Percentiles rank a stretch among this genome's conserved stretches.
phyloP scores from a whole-genome alignment of 257 asterid species.

The Capsicum baccatum region DNA sequence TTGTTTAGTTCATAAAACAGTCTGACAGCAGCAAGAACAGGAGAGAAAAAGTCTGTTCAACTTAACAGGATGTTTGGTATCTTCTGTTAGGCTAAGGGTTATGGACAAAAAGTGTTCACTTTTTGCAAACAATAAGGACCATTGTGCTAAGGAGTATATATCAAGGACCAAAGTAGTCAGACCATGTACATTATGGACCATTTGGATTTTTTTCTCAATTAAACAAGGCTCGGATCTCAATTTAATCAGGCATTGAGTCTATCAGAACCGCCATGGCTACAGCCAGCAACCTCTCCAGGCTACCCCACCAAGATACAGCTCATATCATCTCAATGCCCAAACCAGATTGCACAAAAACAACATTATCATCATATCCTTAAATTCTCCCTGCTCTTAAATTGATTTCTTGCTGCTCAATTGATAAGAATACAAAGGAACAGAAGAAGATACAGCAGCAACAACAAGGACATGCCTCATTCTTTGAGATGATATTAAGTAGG shows the following conservation, averaged over 20 bases:
- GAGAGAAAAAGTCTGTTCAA: background rate
- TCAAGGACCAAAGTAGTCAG: background rate
- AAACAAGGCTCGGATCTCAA: background rate
- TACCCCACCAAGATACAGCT: background rate
- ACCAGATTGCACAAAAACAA: background rate
- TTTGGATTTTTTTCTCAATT: background rate
- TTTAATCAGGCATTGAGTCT: background rate
- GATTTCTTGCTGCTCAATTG: background rate
- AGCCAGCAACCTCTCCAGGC: background rate
- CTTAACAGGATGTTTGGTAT: too few species aligned
- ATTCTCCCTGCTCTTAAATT: background rate
- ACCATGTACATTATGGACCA: background rate
- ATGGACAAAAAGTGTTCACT: background rate
- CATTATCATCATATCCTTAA: background rate
- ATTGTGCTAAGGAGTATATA: background rate
- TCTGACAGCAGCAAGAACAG: background rate
- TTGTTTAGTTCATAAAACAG: background rate
- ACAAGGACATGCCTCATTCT: conserved; percentile 1
- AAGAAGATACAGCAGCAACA: background rate
- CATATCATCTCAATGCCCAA: background rate
- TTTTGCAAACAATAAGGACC: background rate
- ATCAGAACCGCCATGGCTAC: conserved; percentile 3
- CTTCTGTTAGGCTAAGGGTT: background rate
- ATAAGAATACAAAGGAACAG: background rate
- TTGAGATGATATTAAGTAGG: background rate